Base-by-base conservation (phyloP, 345 rosid species). In the Excoecaria cochinchinensis region DNA sequence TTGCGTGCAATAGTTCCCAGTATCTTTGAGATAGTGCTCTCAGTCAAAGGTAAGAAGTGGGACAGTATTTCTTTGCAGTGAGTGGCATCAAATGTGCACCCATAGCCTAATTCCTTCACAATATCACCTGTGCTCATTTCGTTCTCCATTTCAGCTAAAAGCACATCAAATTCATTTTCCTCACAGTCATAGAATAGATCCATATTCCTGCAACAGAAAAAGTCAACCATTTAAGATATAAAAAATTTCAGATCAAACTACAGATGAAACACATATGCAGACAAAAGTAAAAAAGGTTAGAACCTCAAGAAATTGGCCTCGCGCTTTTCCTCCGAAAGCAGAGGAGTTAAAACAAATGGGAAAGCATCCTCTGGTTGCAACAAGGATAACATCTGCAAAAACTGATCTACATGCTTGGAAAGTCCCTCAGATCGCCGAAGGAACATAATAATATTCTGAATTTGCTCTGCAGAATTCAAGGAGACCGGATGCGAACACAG, bases 51-150 rank as follows among this genome's bases (percentile, higher is more conserved):
- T 50, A 77, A 73, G 66, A 92, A 91, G 61, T 77, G 86, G 76
- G 99, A 86, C 71, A 95, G 83, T 76, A 93, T 86, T 74, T 92
- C 90, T 79, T 81, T 86, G 84, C 98, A 95, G 40, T 85, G 95
- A 53, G 82, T 48, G 67, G 75, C 83, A 82, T 89, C 96, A 84
- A 83, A 80, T 3, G 99, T 90, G 89, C 94, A 87, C 57, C 93
- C 98, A 83, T 86, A 93, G 72, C 99, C 99, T 72, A 95, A 78
- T 79, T 95, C 98, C 85, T 82, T 91, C 84, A 92, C 83, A 64
- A 91, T 80, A 79, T 90, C 98, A 58, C 92, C 97, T 81, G 89
- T 80, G 79, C 87, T 79, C 77, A 84, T 82, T 81, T 95, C 98
- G 85, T 89, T 84, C 82, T 92, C 89, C 84, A 95, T 95, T 67